Base-by-base conservation (phyloP, 2,329 filamentous ascomycete species). In the Talaromyces albobiverticillius region DNA sequence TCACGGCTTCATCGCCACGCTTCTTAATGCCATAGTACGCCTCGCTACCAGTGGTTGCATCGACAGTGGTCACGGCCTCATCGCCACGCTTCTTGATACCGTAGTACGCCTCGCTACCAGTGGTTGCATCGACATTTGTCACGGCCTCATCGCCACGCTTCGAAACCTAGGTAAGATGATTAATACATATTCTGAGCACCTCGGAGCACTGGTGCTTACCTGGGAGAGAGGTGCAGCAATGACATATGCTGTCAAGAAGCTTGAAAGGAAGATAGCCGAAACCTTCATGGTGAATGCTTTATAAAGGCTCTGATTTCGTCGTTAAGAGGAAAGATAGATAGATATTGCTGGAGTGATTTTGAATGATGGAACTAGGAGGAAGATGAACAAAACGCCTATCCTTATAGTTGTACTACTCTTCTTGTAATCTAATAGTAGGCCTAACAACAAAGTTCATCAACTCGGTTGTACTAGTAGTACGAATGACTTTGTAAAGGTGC, bases 141-240 rank as follows among this genome's bases (percentile, higher is more conserved):
- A 42, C 13, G 38, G 38, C 38, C 14, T 42, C 38, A 3, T 3
- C 22, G 20, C 38, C 38, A 42, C 38, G 38, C 38, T 42, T 42
- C 38, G 38, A 42, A 22, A 42, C 38, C 38, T n/a, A n/a, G n/a
- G n/a, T 42, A 42, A 22, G 20, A 42, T 18, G 38, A 20, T 42
- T 42, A 42, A 42, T 22, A 42, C n/a, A 42, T 42, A 42, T 42
- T 42, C 38, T 42, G 16, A n/a, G 22, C 18, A 42, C n/a, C n/a
- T 42, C 20, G 20, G 16, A 42, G 8, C 20, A 42, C 16, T 22
- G 38, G 20, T 6, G 10, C 16, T 42, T 42, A 42, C 38, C 38
- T 42, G 38, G 38, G 38, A 42, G 38, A 42, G 7, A 10, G 38
- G 38, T 22, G 20, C 20, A 42, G 38, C 38, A 42, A 23, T 22